Evolutionary conservation across 768 basidiomycete genomes (phyloP), one percentile per base, ranked within the genome.

Genomic region (Mycena amicta): DNA sequence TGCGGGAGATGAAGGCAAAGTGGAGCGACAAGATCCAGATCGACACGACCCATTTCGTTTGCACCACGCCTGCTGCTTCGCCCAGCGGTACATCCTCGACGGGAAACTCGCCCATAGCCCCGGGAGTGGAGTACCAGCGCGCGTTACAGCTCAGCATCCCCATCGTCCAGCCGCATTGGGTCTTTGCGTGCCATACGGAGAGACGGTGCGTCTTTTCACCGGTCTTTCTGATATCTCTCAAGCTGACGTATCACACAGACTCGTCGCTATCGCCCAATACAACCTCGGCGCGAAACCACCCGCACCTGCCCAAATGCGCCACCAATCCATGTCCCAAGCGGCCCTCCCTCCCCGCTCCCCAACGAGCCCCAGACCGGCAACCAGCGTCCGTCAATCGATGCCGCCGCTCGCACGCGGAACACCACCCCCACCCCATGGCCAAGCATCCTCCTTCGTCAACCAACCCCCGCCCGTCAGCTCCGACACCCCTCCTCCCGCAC

Each of bases 21-120:
- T 95, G 90, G 88, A 92, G 87, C 67, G 90, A 95, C 63, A 90
- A 86, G 67, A 95, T 99, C 39, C 92, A 95, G 75, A 95, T 98
- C 57, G 96, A 99, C 69, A 98, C 96, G 11, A 98, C 95, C 0
- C 96, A 99, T 72, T 99, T 97, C 64, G 95, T 98, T 40, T 96
- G 95, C 70, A 96, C 94, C 16, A 93, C 91, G 0, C 93, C 95
- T 2, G 89, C 88, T 5, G 22, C 6, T 13, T 8, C 8, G 8
- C 43, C 6, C 8, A 37, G 33, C 33, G 18, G 18, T 37, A 37
- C 8, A 8, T 37, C n/a, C n/a, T n/a, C n/a, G n/a, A n/a, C n/a
- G n/a, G n/a, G n/a, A n/a, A n/a, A n/a, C n/a, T 70, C 77, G 1
- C 74, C 77, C 13, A 75, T 79, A 15, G 84, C 85, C 2, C 90